Percentiles rank a stretch among this genome's conserved stretches.
phyloP scores from a whole-genome alignment of 192 early-diverging fungal genomes.

The Spinellus fusiger region DNA sequence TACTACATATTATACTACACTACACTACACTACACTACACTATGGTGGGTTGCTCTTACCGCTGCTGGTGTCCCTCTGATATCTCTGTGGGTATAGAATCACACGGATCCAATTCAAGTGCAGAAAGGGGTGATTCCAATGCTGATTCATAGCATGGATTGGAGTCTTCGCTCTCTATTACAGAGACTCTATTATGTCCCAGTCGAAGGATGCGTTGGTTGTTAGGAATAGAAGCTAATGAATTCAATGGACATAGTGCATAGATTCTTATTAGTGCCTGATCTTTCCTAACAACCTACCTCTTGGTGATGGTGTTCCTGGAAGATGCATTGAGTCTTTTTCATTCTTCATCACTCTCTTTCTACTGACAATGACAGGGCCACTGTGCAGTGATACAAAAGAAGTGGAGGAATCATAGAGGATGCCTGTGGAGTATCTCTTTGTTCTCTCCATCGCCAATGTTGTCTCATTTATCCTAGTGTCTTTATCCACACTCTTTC shows the following conservation, averaged over 20 bases:
- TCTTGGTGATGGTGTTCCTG: too few relatives aligned
- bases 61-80: background rate
- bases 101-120: background rate
- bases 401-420: too few relatives aligned
- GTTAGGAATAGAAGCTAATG: background rate
- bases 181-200: background rate
- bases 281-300: too few relatives aligned
- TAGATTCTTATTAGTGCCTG: too few relatives aligned
- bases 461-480: background rate
- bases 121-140: background rate
- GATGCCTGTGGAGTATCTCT: too few relatives aligned
- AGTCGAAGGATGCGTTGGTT: background rate
- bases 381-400: too few relatives aligned
- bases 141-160: background rate
- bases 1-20: too few relatives aligned
- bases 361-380: too few relatives aligned
- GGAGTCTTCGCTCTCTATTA: background rate
- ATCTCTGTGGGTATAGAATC: background rate
- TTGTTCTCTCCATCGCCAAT: constrained; percentile 6
- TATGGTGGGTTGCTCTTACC: background rate
- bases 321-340: too few relatives aligned
- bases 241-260: too few relatives aligned
- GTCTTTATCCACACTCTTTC: background rate
- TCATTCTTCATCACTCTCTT: too few relatives aligned
- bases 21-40: too few relatives aligned